phyloP scores from a whole-genome alignment of 257 asterid species.

The Leptodermis oblonga region DNA sequence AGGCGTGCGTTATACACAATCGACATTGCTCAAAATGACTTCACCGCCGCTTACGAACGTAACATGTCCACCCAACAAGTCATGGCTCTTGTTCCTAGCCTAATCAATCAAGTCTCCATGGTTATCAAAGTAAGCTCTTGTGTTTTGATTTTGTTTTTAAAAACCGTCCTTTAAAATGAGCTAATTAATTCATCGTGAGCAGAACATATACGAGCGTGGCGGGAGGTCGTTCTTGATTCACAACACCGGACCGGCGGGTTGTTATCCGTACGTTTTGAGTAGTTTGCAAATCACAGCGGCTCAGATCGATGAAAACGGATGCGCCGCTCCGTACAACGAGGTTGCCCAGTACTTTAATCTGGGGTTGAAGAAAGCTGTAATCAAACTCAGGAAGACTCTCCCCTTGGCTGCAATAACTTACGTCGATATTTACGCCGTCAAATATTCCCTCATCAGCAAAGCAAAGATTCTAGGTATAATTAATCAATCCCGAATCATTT shows the following conservation, averaged over 20 bases:
- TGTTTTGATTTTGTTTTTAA: too few species aligned
- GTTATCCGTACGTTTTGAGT: slow-evolving; percentile 66
- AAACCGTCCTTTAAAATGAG: too few species aligned
- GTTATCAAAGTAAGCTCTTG: slow-evolving; percentile 59
- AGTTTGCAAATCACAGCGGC: slow-evolving; percentile 45
- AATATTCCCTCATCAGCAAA: slow-evolving; percentile 50
- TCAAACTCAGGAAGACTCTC: slow-evolving; percentile 50
- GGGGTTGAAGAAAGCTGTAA: slow-evolving; percentile 36
- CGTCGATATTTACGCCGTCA: slow-evolving; percentile 56
- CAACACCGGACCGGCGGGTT: slow-evolving; percentile 78
- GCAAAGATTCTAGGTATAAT: slow-evolving; percentile 49
- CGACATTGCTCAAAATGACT: slow-evolving; percentile 85
- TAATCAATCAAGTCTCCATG: slow-evolving; percentile 44
- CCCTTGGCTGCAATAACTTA: slow-evolving; percentile 63
- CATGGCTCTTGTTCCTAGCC: slow-evolving; percentile 62
- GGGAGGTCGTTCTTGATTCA: slow-evolving; percentile 77
- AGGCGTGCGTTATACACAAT: slow-evolving; percentile 57
- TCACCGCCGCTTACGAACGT: slow-evolving; percentile 66
- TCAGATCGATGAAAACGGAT: slow-evolving; percentile 59
- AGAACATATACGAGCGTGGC: slow-evolving; percentile 47
- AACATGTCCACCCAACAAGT: slow-evolving; percentile 62
- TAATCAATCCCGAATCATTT: too few species aligned
- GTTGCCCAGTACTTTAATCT: slow-evolving; percentile 64
- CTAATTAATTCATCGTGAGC: too few species aligned
- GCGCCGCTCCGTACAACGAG: slow-evolving; percentile 59